Percentiles rank a stretch among this genome's conserved stretches.
phyloP scores from a whole-genome alignment of 768 basidiomycete species.

The Ephemerocybe angulata region DNA sequence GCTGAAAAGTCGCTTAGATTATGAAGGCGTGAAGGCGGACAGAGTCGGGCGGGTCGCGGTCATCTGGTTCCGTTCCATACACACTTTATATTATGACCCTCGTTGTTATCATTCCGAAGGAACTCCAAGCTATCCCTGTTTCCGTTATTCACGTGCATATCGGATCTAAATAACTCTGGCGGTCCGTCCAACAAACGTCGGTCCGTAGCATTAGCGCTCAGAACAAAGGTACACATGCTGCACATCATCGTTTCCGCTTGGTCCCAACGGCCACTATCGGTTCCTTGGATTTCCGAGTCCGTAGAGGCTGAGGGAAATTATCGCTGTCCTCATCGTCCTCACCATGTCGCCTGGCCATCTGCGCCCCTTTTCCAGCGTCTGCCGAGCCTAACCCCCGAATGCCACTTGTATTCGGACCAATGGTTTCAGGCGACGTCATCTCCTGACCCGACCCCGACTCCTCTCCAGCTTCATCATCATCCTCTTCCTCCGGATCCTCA shows the following conservation, averaged over 20 bases:
- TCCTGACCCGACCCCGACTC: conserved; percentile 52
- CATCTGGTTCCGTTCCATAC: conserved; percentile 12
- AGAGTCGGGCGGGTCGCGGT: conserved; percentile 20
- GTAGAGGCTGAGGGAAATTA: conserved; percentile 68
- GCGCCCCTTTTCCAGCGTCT: conserved; percentile 22
- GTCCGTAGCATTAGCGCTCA: conserved; percentile 11
- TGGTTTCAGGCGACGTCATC: conserved; percentile 43
- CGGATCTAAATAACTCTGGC: conserved; percentile 21
- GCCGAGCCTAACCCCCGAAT: conserved; percentile 44
- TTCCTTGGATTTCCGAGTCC: conserved; percentile 64
- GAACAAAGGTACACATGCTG: conserved; percentile 5
- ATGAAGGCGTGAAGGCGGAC: no score
- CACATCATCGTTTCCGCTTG: conserved; percentile 62
- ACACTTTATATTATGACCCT: not conserved
- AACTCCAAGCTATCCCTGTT: not conserved
- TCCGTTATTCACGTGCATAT: conserved; percentile 31
- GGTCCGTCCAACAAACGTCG: conserved; percentile 10
- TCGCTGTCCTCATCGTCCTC: conserved; percentile 72
- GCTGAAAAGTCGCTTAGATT: not conserved
- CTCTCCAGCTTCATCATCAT: conserved; percentile 47
- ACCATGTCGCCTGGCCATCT: conserved; percentile 17
- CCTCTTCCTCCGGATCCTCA: conserved; percentile 45
- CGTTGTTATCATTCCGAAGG: not conserved
- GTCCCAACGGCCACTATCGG: conserved; percentile 42
- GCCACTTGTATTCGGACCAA: conserved; percentile 60